phyloP scores from a whole-genome alignment of 805 yeast species.

The Zygosaccharomyces lentus region DNA sequence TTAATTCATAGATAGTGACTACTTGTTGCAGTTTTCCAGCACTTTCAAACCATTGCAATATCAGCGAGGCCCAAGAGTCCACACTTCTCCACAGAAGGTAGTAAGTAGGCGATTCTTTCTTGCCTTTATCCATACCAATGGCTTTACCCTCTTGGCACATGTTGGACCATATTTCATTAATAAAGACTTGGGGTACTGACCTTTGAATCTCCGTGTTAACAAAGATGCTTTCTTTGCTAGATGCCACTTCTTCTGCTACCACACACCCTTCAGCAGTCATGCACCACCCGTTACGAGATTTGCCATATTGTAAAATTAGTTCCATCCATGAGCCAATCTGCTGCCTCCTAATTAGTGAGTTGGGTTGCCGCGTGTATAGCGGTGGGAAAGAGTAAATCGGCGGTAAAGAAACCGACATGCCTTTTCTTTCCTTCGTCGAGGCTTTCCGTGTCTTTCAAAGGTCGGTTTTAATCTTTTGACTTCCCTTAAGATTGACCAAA shows the following conservation, averaged over 20 bases:
- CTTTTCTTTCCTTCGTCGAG: not conserved
- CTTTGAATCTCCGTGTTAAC: conserved; percentile 50
- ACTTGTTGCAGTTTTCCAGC: conserved; percentile 77
- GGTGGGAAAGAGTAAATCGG: conserved; percentile 79
- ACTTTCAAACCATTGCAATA: conserved; percentile 67
- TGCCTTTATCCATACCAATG: conserved; percentile 38
- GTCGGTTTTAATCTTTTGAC: not conserved
- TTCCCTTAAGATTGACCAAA: not conserved
- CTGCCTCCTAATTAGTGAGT: conserved; percentile 67
- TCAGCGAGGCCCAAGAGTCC: conserved; percentile 59
- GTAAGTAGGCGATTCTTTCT: conserved; percentile 37
- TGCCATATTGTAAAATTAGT: conserved; percentile 59
- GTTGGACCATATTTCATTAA: conserved; percentile 50
- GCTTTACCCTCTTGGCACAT: conserved; percentile 57
- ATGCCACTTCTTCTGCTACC: conserved; percentile 26
- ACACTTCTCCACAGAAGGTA: conserved; percentile 64
- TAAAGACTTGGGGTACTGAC: conserved; percentile 49
- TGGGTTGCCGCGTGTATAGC: conserved; percentile 84
- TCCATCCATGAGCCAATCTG: conserved; percentile 78
- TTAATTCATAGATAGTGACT: conserved; percentile 75
- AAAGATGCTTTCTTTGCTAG: conserved; percentile 38
- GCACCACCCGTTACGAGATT: conserved; percentile 51
- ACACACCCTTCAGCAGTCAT: conserved; percentile 36
- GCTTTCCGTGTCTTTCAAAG: not conserved
- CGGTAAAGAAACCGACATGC: conserved; percentile 37